A percentile compares a stretch with the other conserved stretches of the same genome.
Conservation (phyloP, 2,329 filamentous ascomycete genomes). For the Fusarium paranaense region DNA sequence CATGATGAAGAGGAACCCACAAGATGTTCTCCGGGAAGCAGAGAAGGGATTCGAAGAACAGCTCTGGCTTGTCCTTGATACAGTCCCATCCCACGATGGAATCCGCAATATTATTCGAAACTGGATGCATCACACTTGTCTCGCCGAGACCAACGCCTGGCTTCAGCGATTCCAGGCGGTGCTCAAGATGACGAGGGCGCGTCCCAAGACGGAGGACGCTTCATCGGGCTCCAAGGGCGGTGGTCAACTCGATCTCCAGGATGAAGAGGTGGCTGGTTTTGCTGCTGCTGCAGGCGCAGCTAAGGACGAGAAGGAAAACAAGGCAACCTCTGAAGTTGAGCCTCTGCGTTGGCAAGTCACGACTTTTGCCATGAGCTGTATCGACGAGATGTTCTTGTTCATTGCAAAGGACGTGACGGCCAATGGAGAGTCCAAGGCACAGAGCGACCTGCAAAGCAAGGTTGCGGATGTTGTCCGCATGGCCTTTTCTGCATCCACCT, state of each 20-base stretch:
- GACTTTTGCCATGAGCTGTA: constrained; percentile 90
- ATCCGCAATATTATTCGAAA: constrained; percentile 90
- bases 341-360: constrained; percentile 94
- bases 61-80: constrained; percentile 90
- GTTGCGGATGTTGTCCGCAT: constrained; percentile 95
- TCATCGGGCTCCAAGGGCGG: constrained; percentile 58
- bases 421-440: constrained; percentile 82
- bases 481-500: constrained; percentile 97
- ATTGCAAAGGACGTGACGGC: constrained; percentile 83
- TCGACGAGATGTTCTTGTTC: constrained; percentile 84
- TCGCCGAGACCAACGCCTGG: constrained; percentile 85
- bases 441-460: constrained; percentile 81
- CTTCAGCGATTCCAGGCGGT: constrained; percentile 89
- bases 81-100: constrained; percentile 78
- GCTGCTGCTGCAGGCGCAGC: constrained; percentile 76
- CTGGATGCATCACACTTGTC: constrained; percentile 91
- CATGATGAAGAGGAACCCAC: constrained; percentile 91
- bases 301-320: constrained; percentile 66
- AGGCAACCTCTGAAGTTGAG: constrained; percentile 76
- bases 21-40: constrained; percentile 82
- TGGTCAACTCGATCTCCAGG: constrained; percentile 81
- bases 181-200: constrained; percentile 85
- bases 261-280: constrained; percentile 97
- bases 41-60: constrained; percentile 87
- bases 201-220: constrained; percentile 65